These are phyloP conservation scores for Zygoascus ofunaensis DNA, from an alignment of 805 yeast genomes.

Conservation along the genomic window DNA sequence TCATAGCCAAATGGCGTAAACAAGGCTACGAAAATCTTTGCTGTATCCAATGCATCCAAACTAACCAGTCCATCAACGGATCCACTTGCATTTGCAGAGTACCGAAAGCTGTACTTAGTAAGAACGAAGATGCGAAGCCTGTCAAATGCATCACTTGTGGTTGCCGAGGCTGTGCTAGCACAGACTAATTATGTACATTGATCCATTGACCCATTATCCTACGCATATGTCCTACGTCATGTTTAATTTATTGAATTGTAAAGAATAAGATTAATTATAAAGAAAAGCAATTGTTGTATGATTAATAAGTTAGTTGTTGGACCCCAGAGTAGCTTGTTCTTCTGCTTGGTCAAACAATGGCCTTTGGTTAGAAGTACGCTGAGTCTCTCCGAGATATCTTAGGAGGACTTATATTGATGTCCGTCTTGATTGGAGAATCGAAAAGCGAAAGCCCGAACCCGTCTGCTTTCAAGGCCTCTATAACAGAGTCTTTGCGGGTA, in stretches of 20 bases:
- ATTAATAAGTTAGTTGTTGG: not conserved
- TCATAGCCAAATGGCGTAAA: slow-evolving; percentile 79
- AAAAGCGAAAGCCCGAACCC: slow-evolving; percentile 4
- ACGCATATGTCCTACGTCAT: too few relatives aligned
- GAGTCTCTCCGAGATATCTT: slow-evolving; percentile 8
- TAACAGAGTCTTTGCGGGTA: not conserved
- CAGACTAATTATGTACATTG: slow-evolving; percentile 36
- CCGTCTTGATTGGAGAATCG: slow-evolving; percentile 20
- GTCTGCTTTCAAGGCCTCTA: not conserved
- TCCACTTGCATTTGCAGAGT: slow-evolving; percentile 80
- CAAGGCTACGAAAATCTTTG: slow-evolving; percentile 82
- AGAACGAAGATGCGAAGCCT: slow-evolving; percentile 22
- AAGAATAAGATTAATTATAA: not conserved
- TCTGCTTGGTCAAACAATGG: too few relatives aligned
- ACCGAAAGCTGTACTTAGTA: slow-evolving; percentile 44
- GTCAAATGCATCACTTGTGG: slow-evolving; percentile 74
- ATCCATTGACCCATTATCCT: not conserved
- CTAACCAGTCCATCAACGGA: slow-evolving; percentile 51
- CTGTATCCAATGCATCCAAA: slow-evolving; percentile 69
- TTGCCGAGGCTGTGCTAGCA: slow-evolving; percentile 74
- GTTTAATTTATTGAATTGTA: slow-evolving; percentile 1
- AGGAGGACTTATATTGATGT: slow-evolving; percentile 5
- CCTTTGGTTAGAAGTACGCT: slow-evolving; percentile 7
- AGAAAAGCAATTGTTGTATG: not conserved
- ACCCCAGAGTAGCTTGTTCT: not conserved